Percentiles rank a stretch among this genome's conserved stretches.
These are phyloP conservation scores for Vaucheria bursata DNA, from an alignment of 352 stramenopile genomes.

Conservation along the genomic window DNA sequence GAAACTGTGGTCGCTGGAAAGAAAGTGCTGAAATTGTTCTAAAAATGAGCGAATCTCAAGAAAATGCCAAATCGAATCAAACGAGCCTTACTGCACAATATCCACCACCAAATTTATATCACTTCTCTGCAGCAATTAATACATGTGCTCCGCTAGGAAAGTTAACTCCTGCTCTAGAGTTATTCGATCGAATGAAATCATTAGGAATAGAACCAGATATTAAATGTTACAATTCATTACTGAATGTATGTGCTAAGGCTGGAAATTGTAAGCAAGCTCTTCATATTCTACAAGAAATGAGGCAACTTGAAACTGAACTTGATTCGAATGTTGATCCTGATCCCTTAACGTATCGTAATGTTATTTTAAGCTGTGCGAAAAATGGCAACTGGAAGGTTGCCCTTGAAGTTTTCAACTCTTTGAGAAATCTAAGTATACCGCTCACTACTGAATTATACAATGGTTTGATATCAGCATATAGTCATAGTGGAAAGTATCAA, in stretches of 20 bases:
- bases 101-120: neutral
- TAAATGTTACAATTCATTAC: constrained; percentile 21
- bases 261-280: constrained; percentile 1
- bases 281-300: constrained; percentile 17
- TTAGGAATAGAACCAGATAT: constrained; percentile 14
- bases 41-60: neutral
- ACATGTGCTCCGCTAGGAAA: constrained; percentile 15
- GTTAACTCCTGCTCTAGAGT: constrained; percentile 1
- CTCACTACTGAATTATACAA: constrained; percentile 19
- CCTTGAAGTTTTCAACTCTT: constrained; percentile 16
- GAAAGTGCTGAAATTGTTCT: neutral
- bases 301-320: constrained; percentile 16
- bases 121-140: constrained; percentile 9
- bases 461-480: constrained; percentile 21
- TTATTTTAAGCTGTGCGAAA: constrained; percentile 22
- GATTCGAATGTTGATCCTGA: constrained; percentile 4
- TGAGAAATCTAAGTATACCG: constrained; percentile 17
- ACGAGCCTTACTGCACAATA: neutral
- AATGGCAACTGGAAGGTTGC: constrained; percentile 30
- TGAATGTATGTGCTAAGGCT: constrained; percentile 11
- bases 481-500: constrained; percentile 13
- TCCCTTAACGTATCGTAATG: constrained; percentile 19
- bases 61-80: neutral
- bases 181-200: constrained; percentile 8
- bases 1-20: neutral